phyloP scores from a whole-genome alignment of 2,329 filamentous ascomycete species.

The Alternaria triticina region DNA sequence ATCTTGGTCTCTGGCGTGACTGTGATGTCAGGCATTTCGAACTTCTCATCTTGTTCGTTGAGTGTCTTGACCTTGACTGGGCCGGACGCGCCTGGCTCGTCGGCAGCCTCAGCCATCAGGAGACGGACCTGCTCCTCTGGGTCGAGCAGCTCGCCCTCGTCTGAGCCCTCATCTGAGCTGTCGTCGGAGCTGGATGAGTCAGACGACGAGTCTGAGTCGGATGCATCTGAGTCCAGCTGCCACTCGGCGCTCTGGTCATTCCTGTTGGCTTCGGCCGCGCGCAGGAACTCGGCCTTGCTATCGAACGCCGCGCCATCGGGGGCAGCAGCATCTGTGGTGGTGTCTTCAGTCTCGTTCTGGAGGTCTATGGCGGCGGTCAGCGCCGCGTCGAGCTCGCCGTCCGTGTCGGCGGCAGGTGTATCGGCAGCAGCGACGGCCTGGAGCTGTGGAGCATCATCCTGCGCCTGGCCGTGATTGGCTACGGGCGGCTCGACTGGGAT shows the following conservation, averaged over 20 bases:
- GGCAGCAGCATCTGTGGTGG: not conserved
- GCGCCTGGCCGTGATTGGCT: conserved; percentile 29
- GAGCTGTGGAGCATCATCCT: conserved; percentile 31
- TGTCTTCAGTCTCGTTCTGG: conserved; percentile 15
- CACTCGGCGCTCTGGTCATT: conserved; percentile 73
- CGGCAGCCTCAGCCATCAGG: conserved; percentile 83
- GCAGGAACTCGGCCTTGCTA: conserved; percentile 51
- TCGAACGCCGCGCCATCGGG: conserved; percentile 18
- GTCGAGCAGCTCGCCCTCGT: conserved; percentile 69
- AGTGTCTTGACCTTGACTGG: conserved; percentile 73
- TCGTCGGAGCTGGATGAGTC: conserved; percentile 57
- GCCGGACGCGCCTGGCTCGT: conserved; percentile 74
- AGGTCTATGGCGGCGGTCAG: conserved; percentile 19
- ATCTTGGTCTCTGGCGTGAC: conserved; percentile 80
- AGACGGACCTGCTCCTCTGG: conserved; percentile 84
- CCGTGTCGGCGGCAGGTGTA: conserved; percentile 19
- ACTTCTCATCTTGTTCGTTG: conserved; percentile 70
- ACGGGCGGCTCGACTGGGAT: conserved; percentile 13
- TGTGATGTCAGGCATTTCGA: conserved; percentile 74
- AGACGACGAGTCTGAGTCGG: conserved; percentile 60
- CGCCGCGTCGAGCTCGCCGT: conserved; percentile 25
- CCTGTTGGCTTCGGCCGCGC: conserved; percentile 54
- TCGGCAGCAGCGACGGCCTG: conserved; percentile 19
- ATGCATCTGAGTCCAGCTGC: conserved; percentile 71
- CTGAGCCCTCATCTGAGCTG: conserved; percentile 63